Conservation (phyloP, 2,329 filamentous ascomycete genomes). For the Penicillium corylophilum region DNA sequence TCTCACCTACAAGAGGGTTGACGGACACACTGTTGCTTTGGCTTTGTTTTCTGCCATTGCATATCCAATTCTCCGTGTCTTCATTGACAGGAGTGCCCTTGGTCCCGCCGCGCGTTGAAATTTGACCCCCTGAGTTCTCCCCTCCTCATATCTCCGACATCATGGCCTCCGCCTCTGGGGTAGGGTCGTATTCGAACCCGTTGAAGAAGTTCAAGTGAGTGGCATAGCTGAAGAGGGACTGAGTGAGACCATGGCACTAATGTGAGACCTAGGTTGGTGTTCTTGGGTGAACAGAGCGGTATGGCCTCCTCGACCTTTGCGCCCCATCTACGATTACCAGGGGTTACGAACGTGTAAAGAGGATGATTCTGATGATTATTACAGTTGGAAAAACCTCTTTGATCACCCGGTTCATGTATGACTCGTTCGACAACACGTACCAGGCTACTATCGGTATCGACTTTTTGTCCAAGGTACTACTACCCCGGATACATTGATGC, state of each 20-base stretch:
- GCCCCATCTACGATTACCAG: conserved; percentile 1
- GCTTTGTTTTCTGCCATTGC: neutral
- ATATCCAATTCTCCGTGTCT: conserved; percentile 1
- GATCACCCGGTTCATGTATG: conserved; percentile 99
- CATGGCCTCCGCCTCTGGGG: conserved; percentile 74
- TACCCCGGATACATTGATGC: neutral
- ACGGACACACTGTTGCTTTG: neutral
- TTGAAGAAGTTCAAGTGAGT: conserved; percentile 99
- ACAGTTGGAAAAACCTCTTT: conserved; percentile 96
- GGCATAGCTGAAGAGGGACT: neutral
- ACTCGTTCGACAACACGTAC: conserved; percentile 99
- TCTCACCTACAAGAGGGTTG: conserved; percentile 7
- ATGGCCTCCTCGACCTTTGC: conserved; percentile 39
- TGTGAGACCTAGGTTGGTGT: conserved; percentile 70
- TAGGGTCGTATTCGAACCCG: conserved; percentile 94
- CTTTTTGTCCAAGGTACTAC: conserved; percentile 88
- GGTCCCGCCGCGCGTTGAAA: neutral
- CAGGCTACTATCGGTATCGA: conserved; percentile 99
- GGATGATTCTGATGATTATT: conserved; percentile 17
- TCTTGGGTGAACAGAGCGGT: conserved; percentile 98
- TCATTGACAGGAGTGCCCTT: conserved; percentile 1
- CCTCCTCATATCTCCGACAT: conserved; percentile 38
- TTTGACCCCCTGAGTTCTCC: conserved; percentile 28
- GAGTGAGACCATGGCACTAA: conserved; percentile 21
- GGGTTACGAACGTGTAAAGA: neutral